These are phyloP conservation scores for Hypsizygus ulmarius DNA, from an alignment of 1,284 basidiomycete species.

Conservation along the genomic window DNA sequence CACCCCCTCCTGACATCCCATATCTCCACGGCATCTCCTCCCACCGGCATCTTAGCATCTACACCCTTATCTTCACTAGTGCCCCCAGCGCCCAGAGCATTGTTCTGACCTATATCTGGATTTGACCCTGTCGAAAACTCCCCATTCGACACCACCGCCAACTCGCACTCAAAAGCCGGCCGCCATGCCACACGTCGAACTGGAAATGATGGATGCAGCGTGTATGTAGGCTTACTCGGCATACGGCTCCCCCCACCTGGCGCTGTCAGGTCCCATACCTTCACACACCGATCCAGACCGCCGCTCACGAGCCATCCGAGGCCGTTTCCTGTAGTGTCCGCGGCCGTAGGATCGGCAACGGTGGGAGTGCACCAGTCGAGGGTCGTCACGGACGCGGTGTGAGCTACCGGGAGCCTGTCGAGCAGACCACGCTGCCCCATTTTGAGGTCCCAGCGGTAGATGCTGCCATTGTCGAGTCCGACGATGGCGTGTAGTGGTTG, in stretches of 20 bases:
- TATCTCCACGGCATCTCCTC: slow-evolving; percentile 70
- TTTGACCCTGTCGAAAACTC: slow-evolving; percentile 48
- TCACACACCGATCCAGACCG: slow-evolving; percentile 79
- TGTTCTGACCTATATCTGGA: slow-evolving; percentile 25
- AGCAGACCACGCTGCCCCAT: slow-evolving; percentile 69
- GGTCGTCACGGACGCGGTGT: slow-evolving; percentile 72
- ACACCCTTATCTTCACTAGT: slow-evolving; percentile 2
- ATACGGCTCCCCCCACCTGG: slow-evolving; percentile 49
- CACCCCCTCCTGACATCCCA: slow-evolving; percentile 86
- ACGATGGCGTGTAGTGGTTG: slow-evolving; percentile 71
- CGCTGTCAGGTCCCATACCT: slow-evolving; percentile 79
- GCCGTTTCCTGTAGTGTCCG: slow-evolving; percentile 32
- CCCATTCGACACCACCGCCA: slow-evolving; percentile 68
- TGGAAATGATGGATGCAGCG: slow-evolving; percentile 73
- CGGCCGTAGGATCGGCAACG: slow-evolving; percentile 25
- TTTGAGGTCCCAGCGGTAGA: slow-evolving; percentile 76
- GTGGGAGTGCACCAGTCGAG: slow-evolving; percentile 66
- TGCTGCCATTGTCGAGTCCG: slow-evolving; percentile 78
- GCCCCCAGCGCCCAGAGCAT: slow-evolving; percentile 2
- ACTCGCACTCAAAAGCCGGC: slow-evolving; percentile 76
- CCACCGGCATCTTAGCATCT: slow-evolving; percentile 15
- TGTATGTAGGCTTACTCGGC: slow-evolving; percentile 63
- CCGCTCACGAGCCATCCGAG: slow-evolving; percentile 82
- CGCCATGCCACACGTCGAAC: slow-evolving; percentile 78
- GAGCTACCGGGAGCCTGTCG: slow-evolving; percentile 77